phyloP scores from a whole-genome alignment of 768 basidiomycete species.

The Leccinum subtestaceum region DNA sequence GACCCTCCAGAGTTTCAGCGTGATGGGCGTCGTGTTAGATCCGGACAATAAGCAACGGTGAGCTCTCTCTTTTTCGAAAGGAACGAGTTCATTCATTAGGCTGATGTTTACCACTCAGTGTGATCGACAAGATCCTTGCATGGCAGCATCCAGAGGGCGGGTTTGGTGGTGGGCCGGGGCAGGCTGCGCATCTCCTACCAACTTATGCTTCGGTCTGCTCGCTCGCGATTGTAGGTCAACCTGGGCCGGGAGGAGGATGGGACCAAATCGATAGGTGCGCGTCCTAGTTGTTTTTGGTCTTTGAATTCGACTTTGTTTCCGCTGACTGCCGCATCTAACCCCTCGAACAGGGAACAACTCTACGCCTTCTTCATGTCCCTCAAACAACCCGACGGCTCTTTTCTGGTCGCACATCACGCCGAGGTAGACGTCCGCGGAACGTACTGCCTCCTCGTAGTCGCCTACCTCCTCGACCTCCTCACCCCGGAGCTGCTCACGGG shows the following conservation, averaged over 20 bases:
- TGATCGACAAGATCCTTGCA: conserved; percentile 73
- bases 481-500: conserved; percentile 84
- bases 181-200: conserved; percentile 82
- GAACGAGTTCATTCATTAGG: background rate
- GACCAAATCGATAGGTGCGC: conserved; percentile 78
- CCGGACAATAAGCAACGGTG: conserved; percentile 74
- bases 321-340: background rate
- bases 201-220: conserved; percentile 88
- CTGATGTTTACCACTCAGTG: conserved; percentile 39
- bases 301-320: background rate
- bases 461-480: conserved; percentile 78
- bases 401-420: conserved; percentile 80
- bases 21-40: conserved; percentile 77
- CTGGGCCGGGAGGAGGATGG: conserved; percentile 78
- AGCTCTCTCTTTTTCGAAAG: background rate
- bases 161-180: conserved; percentile 89
- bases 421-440: conserved; percentile 97
- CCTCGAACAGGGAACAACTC: conserved; percentile 49
- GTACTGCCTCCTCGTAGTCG: conserved; percentile 86
- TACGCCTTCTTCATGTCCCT: conserved; percentile 90
- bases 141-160: conserved; percentile 88
- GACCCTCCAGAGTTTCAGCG: conserved; percentile 81
- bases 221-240: conserved; percentile 75
- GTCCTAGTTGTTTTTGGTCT: conserved; percentile 12
- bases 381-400: conserved; percentile 92